phyloP scores from a whole-genome alignment of 129 eudicot genomes.

The Tagetes erecta region DNA sequence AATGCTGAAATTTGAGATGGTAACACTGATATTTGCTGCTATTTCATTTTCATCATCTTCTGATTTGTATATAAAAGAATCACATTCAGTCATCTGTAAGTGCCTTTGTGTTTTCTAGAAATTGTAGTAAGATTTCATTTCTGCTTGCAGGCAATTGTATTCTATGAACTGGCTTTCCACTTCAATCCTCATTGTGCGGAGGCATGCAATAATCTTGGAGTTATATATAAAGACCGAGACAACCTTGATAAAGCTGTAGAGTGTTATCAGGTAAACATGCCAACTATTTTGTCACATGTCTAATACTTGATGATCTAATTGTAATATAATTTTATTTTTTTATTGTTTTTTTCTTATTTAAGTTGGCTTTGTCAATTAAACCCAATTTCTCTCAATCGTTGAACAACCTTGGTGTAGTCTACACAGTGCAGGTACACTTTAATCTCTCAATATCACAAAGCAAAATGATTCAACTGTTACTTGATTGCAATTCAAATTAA shows the following conservation, averaged over 20 bases:
- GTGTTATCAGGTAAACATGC: conserved; percentile 73
- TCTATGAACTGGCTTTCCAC: conserved; percentile 99
- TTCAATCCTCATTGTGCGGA: conserved; percentile 99
- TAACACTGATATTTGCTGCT: conserved; percentile 33
- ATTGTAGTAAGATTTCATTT: conserved; percentile 14
- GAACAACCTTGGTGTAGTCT: conserved; percentile 98
- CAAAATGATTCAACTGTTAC: conserved; percentile 7
- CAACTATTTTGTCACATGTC: conserved; percentile 4
- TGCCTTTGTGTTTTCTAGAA: conserved; percentile 21
- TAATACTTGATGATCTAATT: conserved; percentile 10
- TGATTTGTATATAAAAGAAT: conserved; percentile 11
- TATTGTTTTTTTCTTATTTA: conserved; percentile 23
- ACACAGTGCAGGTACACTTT: conserved; percentile 85
- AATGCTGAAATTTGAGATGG: conserved; percentile 99
- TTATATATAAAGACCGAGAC: conserved; percentile 92
- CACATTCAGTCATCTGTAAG: conserved; percentile 5
- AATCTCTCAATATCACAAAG: conserved; percentile 15
- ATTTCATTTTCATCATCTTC: not conserved
- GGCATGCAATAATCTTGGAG: conserved; percentile 98
- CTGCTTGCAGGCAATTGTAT: conserved; percentile 82
- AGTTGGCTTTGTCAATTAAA: conserved; percentile 94
- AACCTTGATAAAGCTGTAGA: conserved; percentile 99
- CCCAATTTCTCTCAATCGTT: conserved; percentile 97
- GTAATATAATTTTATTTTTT: not conserved
- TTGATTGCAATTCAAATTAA: conserved; percentile 10